A percentile compares a stretch with the other conserved stretches of the same genome.
These are phyloP conservation scores for Meyerozyma guilliermondii DNA, from an alignment of 1,139 yeast species.

Conservation along the genomic window DNA sequence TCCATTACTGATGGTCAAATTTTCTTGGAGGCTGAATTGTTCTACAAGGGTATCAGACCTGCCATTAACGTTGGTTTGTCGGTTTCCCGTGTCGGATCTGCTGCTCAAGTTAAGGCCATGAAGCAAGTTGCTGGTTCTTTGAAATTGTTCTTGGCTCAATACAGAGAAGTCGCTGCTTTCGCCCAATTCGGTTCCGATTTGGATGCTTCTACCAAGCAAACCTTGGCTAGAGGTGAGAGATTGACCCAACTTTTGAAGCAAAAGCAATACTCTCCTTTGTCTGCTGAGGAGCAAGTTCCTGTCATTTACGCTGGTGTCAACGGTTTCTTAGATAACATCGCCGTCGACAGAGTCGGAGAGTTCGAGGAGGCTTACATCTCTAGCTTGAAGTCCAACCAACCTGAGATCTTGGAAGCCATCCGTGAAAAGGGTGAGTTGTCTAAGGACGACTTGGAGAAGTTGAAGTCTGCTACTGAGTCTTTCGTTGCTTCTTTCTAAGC, in stretches of 20 bases:
- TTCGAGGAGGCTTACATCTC: conserved; percentile 92
- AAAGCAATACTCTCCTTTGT: conserved; percentile 93
- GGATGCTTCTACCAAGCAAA: conserved; percentile 99
- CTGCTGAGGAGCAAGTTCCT: conserved; percentile 99
- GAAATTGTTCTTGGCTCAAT: conserved; percentile 99
- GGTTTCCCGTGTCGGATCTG: conserved; percentile 99
- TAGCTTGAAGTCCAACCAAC: conserved; percentile 85
- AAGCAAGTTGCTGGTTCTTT: conserved; percentile 99
- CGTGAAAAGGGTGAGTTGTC: conserved; percentile 88
- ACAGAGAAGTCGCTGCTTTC: conserved; percentile 99
- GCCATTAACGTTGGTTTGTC: conserved; percentile 99
- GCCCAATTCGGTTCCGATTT: conserved; percentile 99
- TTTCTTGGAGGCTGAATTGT: conserved; percentile 98
- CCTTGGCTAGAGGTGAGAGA: conserved; percentile 99
- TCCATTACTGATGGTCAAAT: conserved; percentile 97
- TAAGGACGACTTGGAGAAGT: conserved; percentile 79
- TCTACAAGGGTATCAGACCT: conserved; percentile 99
- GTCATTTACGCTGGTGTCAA: conserved; percentile 98
- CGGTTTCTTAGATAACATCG: conserved; percentile 92
- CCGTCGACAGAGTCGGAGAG: conserved; percentile 82
- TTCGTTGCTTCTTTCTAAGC: conserved; percentile 79
- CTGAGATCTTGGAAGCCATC: conserved; percentile 78
- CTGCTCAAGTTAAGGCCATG: conserved; percentile 99
- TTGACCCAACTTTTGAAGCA: conserved; percentile 98
- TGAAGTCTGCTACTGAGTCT: conserved; percentile 87